Conservation (phyloP, 257 asterid species). For the Eustoma russellianum region DNA sequence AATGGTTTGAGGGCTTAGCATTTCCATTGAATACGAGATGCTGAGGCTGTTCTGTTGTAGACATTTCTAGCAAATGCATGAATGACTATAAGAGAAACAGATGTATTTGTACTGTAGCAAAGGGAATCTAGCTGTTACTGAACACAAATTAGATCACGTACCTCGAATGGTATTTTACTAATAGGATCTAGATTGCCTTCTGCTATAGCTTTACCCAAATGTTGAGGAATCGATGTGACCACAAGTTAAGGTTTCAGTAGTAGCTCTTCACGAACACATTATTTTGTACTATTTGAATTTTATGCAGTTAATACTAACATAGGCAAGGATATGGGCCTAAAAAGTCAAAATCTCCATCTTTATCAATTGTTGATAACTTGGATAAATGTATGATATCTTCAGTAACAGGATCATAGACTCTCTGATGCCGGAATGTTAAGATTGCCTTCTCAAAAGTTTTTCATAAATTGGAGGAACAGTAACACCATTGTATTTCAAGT, state of each 20-base stretch:
- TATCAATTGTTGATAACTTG: conserved; percentile 28
- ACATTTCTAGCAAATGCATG: too few relatives aligned
- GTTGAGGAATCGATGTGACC: conserved; percentile 55
- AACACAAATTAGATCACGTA: conserved; percentile 12
- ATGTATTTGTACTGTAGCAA: neutral
- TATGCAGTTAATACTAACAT: conserved; percentile 2
- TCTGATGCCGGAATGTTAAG: conserved; percentile 78
- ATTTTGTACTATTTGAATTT: neutral
- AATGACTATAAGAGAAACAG: neutral
- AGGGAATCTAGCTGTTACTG: neutral
- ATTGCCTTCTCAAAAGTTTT: conserved; percentile 78
- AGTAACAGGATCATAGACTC: conserved; percentile 63
- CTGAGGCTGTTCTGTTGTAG: too few relatives aligned
- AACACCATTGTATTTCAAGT: conserved; percentile 56
- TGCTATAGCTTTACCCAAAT: conserved; percentile 79
- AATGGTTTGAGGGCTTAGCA: too few relatives aligned
- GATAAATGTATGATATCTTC: conserved; percentile 60
- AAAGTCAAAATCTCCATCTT: conserved; percentile 54
- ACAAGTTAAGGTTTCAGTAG: conserved; percentile 50
- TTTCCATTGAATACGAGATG: too few relatives aligned
- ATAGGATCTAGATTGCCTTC: conserved; percentile 84
- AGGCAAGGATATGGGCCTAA: conserved; percentile 92
- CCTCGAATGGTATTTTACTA: conserved; percentile 71
- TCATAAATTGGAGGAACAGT: conserved; percentile 64
- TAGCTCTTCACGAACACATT: neutral